Evolutionary conservation across 129 eudicot species (phyloP).

Genomic region (Tagetes patula): DNA sequence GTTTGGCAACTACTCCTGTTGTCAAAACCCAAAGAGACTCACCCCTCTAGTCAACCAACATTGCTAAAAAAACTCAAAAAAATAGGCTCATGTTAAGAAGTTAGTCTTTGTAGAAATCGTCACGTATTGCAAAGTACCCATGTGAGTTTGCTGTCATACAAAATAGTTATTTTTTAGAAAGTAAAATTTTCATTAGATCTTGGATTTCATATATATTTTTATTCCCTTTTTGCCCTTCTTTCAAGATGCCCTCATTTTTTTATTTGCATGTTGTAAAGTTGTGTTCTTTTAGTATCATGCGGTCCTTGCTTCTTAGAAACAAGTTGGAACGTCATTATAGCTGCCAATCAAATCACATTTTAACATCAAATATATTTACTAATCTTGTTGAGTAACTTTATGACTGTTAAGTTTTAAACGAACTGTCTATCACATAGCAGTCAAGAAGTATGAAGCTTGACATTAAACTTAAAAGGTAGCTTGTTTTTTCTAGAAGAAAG

Average conservation of each 20-base stretch:
- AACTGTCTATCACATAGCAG: background rate
- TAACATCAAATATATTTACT: background rate
- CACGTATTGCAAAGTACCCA: background rate
- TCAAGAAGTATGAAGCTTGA: background rate
- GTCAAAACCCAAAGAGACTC: too few species aligned
- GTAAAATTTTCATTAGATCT: background rate
- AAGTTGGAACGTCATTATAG: conserved; percentile 4
- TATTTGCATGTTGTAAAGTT: background rate
- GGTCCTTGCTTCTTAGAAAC: background rate
- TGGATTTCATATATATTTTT: background rate
- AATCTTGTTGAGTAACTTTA: background rate
- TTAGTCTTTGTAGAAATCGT: background rate
- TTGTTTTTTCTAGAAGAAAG: background rate
- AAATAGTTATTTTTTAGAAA: background rate
- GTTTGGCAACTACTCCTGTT: too few species aligned
- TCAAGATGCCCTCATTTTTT: background rate
- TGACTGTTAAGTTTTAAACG: background rate
- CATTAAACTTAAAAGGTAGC: background rate
- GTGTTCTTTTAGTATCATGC: background rate
- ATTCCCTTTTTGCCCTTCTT: background rate
- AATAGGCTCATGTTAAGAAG: background rate
- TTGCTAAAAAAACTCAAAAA: background rate
- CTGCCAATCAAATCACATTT: background rate
- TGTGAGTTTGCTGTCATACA: background rate
- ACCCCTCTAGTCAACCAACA: too few species aligned